A percentile compares a stretch with the other conserved stretches of the same genome.
Conservation (phyloP, 345 rosid genomes). For the Lenwebbia sp. region DNA sequence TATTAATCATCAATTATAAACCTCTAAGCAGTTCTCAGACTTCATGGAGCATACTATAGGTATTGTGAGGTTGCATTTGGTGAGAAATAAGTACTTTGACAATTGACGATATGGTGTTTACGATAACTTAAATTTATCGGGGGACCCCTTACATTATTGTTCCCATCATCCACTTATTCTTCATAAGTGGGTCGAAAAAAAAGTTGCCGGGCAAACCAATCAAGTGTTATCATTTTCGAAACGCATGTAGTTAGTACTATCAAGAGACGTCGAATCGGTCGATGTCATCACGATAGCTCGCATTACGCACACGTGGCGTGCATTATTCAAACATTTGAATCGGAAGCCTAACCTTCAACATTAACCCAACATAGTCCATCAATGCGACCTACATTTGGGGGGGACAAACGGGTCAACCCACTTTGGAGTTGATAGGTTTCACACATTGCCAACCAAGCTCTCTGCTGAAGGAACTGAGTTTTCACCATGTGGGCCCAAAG, state of each 20-base stretch:
- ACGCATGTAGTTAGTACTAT: background rate
- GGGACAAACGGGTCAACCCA: background rate
- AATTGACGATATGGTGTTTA: background rate
- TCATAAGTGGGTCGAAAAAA: background rate
- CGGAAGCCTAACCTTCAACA: background rate
- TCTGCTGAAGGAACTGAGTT: background rate
- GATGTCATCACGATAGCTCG: background rate
- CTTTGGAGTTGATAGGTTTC: too few relatives aligned
- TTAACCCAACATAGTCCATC: background rate
- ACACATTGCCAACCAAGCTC: too few relatives aligned
- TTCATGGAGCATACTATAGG: too few relatives aligned
- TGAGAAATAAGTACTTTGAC: background rate
- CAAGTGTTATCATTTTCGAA: background rate
- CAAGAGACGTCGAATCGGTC: background rate
- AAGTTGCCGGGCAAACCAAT: background rate
- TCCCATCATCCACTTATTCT: background rate
- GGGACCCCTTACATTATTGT: background rate
- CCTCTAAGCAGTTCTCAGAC: too few relatives aligned
- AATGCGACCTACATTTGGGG: background rate
- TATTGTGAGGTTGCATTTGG: too few relatives aligned
- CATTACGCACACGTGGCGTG: accelerated
- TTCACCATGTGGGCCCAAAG: background rate
- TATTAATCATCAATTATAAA: too few relatives aligned
- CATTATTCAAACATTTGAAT: background rate
- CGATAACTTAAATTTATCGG: background rate